Conservation (phyloP, 1,284 basidiomycete species). For the Pisolithus thermaeus region DNA sequence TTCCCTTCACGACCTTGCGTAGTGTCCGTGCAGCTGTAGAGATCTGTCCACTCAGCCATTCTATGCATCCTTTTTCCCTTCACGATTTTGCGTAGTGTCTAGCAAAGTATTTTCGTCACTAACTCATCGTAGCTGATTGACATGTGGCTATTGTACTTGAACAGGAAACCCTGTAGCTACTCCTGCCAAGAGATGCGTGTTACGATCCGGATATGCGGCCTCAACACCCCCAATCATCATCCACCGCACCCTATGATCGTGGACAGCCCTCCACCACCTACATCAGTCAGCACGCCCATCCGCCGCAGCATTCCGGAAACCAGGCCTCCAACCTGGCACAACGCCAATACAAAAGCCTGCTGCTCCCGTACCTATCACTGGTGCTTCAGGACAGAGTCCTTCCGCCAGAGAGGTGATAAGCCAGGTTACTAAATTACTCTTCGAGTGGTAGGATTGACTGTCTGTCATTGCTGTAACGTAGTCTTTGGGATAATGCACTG, state of each 20-base stretch:
- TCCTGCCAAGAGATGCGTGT: too few relatives aligned
- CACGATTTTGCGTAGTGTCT: not conserved
- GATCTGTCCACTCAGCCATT: not conserved
- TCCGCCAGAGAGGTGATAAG: conserved; percentile 53
- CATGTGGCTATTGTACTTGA: too few relatives aligned
- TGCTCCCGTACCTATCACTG: conserved; percentile 11
- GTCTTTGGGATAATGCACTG: not conserved
- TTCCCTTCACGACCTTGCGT: not conserved
- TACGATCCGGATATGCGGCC: conserved; percentile 21
- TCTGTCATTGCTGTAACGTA: not conserved
- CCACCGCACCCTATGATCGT: conserved; percentile 37
- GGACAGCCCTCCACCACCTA: conserved; percentile 34
- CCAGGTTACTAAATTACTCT: conserved; percentile 70
- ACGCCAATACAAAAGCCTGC: conserved; percentile 28
- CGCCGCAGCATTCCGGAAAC: conserved; percentile 60
- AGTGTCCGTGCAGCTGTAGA: not conserved
- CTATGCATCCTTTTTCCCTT: not conserved
- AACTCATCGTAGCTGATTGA: not conserved
- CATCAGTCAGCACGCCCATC: conserved; percentile 57
- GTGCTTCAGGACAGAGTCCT: conserved; percentile 28
- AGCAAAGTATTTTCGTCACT: not conserved
- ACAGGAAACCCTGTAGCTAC: too few relatives aligned
- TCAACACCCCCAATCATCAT: conserved; percentile 19
- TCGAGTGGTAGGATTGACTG: conserved; percentile 56
- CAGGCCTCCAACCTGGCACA: conserved; percentile 27